Conservation (phyloP, 1,139 yeast genomes). For the Blastobotrys indianensis region DNA sequence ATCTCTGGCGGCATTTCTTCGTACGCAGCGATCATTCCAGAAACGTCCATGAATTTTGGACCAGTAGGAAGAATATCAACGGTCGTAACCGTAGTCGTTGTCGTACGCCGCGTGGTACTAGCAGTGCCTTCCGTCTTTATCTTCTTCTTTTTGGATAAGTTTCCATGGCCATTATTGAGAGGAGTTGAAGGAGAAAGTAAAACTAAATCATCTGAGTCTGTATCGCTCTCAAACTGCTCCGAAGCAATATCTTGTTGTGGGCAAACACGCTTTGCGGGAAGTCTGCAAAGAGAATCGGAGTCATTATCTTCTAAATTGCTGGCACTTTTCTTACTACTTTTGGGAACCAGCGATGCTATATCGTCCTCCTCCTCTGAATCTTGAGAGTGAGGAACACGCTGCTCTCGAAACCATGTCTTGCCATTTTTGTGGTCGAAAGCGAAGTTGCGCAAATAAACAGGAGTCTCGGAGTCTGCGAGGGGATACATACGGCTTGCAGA, state of each 20-base stretch:
- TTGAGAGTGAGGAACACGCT: too few species aligned
- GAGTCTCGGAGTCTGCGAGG: constrained; percentile 31
- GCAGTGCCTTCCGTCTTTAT: background rate
- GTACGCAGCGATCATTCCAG: constrained; percentile 30
- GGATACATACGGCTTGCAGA: constrained; percentile 19
- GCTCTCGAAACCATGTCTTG: background rate
- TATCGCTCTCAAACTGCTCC: background rate
- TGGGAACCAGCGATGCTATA: too few species aligned
- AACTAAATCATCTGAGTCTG: background rate
- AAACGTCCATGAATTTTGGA: constrained; percentile 21
- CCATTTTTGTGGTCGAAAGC: constrained; percentile 17
- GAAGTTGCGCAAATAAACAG: constrained; percentile 27
- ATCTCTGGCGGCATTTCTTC: constrained; percentile 33
- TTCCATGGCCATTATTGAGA: background rate
- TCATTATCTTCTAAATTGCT: too few species aligned
- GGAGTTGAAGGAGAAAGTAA: constrained; percentile 5
- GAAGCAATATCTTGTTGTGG: background rate
- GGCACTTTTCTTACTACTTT: too few species aligned
- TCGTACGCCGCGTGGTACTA: constrained; percentile 8
- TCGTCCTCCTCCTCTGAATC: too few species aligned
- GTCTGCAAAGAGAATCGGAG: background rate
- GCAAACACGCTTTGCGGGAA: constrained; percentile 6
- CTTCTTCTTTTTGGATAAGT: background rate
- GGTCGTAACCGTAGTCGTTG: constrained; percentile 9
- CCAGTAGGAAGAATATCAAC: background rate